A percentile compares a stretch with the other conserved stretches of the same genome.
Conservation (phyloP, 1,139 yeast species). For the Blastobotrys capitulatus region DNA sequence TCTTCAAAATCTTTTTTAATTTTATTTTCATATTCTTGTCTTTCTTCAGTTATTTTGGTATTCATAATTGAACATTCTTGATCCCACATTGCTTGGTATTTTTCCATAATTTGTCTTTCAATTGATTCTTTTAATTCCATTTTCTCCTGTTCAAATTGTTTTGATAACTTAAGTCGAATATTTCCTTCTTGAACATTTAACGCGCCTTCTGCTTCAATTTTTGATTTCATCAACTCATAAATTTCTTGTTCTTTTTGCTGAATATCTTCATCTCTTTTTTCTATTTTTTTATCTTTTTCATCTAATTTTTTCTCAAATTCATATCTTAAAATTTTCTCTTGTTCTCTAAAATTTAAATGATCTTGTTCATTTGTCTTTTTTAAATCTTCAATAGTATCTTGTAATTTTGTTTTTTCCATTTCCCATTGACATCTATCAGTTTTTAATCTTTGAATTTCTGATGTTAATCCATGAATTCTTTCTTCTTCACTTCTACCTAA, state of each 20-base stretch:
- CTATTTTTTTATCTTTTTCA: background rate
- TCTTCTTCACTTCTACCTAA: background rate
- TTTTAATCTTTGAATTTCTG: conserved; percentile 9
- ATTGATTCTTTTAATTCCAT: background rate
- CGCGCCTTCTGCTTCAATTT: conserved; percentile 25
- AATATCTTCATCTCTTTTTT: background rate
- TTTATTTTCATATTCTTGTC: conserved; percentile 11
- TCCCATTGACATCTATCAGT: conserved; percentile 33
- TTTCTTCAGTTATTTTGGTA: conserved; percentile 1
- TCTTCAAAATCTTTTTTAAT: background rate
- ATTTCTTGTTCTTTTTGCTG: background rate
- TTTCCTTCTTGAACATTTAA: conserved; percentile 26
- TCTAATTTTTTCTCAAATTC: conserved; percentile 17
- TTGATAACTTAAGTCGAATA: conserved; percentile 21
- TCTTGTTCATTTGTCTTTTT: conserved; percentile 16
- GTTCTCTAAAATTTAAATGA: conserved; percentile 13
- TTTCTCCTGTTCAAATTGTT: conserved; percentile 6
- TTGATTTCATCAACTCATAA: background rate
- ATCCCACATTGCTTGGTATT: background rate
- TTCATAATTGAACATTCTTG: conserved; percentile 1
- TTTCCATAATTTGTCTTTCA: background rate
- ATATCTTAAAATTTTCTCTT: conserved; percentile 34
- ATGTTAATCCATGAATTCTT: conserved; percentile 1
- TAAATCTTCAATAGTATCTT: conserved; percentile 34
- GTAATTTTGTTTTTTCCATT: conserved; percentile 35